Base-by-base conservation (phyloP, 2,329 filamentous ascomycete genomes). In the Diaporthe citrichinensis region DNA sequence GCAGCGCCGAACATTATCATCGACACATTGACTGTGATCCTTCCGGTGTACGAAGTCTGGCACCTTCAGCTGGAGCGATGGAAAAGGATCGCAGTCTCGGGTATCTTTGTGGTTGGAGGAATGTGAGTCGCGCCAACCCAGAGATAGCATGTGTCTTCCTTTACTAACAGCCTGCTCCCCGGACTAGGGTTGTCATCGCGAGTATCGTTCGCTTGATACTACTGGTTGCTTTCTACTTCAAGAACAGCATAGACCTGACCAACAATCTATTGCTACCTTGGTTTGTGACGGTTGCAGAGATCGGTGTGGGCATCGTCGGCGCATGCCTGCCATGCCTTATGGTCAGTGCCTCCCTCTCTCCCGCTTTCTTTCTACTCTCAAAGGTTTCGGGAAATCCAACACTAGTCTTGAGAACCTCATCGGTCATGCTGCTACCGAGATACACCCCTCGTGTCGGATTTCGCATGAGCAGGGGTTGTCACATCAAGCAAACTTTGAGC, bases 61-160 rank as follows among this genome's bases (percentile, higher is more conserved):
- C 65, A 69, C 9, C 65, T 69, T 28, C 65, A 69, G 23, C 17
- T 69, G 65, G 65, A 69, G 34, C 31, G 65, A 23, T 69, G 65
- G 65, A 69, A 55, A 23, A 69, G 65, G n/a, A 69, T 69, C n/a
- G 65, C 49, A 8, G 65, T 69, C 15, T 69, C 65, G 23, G 65
- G 49, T 8, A 55, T 69, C 49, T 69, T 69, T 36, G 65, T 69
- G 34, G 34, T 69, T 41, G 65, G 65, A 31, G 65, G 65, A 28
- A 69, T 69, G 65, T 69, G n/a, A 55, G 65, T 69, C 28, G 23
- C 4, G 9, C 23, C n/a, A 2, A 1, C 7, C 49, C 9, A 4
- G 25, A 28, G n/a, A 12, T 55, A 6, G 4, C 31, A 41, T 7
- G 14, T 20, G 7, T 69, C 9, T 55, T 9, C 15, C 34, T 20